phyloP scores from a whole-genome alignment of 192 early-diverging fungal genomes.

The Ambispora gerdemannii region DNA sequence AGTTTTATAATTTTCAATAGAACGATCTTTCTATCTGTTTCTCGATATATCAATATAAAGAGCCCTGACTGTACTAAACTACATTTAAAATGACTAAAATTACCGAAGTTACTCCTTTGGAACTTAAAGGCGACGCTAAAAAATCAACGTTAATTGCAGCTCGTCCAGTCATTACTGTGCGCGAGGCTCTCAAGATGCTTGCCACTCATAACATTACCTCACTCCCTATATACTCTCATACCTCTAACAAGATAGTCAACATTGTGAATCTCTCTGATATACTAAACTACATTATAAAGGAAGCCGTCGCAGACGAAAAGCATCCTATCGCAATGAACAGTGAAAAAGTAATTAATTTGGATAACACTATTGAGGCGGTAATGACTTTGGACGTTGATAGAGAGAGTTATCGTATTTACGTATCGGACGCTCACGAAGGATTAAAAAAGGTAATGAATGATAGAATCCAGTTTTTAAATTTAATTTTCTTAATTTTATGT shows the following conservation, averaged over 20 bases:
- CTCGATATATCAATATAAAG: neutral
- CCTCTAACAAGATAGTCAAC: conserved; percentile 41
- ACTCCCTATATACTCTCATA: conserved; percentile 54
- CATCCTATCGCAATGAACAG: conserved; percentile 13
- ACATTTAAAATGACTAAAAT: no score
- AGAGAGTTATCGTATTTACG: conserved; percentile 44
- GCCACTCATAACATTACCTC: conserved; percentile 49
- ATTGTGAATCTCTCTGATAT: conserved; percentile 59
- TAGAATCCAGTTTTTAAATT: neutral
- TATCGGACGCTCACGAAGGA: conserved; percentile 34
- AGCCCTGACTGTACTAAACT: no score
- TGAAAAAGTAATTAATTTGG: conserved; percentile 31
- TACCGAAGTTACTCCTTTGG: conserved; percentile 29
- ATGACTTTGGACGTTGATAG: conserved; percentile 42
- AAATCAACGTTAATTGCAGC: conserved; percentile 43
- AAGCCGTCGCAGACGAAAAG: conserved; percentile 16
- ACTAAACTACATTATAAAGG: conserved; percentile 41
- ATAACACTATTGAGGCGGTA: conserved; percentile 42
- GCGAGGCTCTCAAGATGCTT: conserved; percentile 47
- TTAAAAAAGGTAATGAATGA: conserved; percentile 29
- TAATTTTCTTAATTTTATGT: neutral
- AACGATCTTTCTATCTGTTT: no score
- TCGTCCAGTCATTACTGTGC: conserved; percentile 46
- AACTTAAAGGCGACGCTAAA: conserved; percentile 27
- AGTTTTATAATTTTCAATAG: no score